phyloP scores from a whole-genome alignment of 805 yeast species.

The Yamadazyma philogaea region DNA sequence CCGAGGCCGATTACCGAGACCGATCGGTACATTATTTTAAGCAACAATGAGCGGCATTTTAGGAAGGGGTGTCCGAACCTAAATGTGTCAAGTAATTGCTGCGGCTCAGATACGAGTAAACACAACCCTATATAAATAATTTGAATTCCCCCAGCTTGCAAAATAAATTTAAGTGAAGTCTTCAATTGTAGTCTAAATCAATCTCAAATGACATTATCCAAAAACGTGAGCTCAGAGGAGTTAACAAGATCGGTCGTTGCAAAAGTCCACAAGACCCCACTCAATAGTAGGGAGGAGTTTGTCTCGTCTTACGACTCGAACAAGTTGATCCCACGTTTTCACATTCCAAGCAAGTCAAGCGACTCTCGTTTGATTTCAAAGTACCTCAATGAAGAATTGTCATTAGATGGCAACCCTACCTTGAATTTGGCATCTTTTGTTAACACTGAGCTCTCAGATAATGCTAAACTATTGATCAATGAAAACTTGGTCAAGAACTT shows the following conservation, averaged over 20 bases:
- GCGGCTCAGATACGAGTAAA: background rate
- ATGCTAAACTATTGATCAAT: constrained; percentile 43
- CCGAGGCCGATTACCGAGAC: background rate
- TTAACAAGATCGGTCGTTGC: constrained; percentile 35
- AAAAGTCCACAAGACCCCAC: constrained; percentile 19
- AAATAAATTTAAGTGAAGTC: too few relatives aligned
- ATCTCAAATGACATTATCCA: constrained; percentile 40
- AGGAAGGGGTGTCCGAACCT: background rate
- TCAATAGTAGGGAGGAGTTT: constrained; percentile 26
- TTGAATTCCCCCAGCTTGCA: background rate
- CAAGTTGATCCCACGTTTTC: constrained; percentile 51
- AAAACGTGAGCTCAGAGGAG: constrained; percentile 44
- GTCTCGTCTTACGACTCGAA: constrained; percentile 31
- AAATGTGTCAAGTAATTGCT: background rate
- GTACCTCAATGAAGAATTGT: constrained; percentile 67
- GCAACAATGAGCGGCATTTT: background rate
- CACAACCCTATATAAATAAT: background rate
- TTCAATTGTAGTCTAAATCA: too few relatives aligned
- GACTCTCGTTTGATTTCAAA: constrained; percentile 53
- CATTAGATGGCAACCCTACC: constrained; percentile 80
- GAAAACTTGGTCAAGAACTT: constrained; percentile 83
- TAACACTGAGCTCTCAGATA: constrained; percentile 59
- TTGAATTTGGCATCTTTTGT: constrained; percentile 88
- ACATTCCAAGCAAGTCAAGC: constrained; percentile 57
- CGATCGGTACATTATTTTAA: background rate